These are phyloP conservation scores for Xylaria bambusicola DNA, from an alignment of 495 filamentous ascomycete genomes.

Conservation along the genomic window DNA sequence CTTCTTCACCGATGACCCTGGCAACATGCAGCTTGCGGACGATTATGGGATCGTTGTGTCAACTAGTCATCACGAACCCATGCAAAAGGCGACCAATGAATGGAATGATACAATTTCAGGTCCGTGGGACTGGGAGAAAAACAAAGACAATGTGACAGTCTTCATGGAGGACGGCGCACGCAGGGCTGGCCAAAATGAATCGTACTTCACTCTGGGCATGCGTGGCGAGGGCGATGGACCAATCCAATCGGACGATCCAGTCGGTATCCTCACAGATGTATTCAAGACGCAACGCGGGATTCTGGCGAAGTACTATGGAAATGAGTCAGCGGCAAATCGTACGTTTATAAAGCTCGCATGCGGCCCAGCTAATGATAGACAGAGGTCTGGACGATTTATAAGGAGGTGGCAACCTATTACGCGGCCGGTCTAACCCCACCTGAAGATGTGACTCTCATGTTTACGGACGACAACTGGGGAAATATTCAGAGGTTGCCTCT, in stretches of 20 bases:
- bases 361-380: conserved; percentile 49
- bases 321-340: conserved; percentile 50
- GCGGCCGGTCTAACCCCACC: conserved; percentile 61
- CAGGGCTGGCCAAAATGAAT: conserved; percentile 57
- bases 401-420: conserved; percentile 65
- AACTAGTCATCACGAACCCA: conserved; percentile 66
- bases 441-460: conserved; percentile 66
- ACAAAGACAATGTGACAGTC: conserved; percentile 53
- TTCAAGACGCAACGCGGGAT: conserved; percentile 14
- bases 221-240: conserved; percentile 63
- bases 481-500: conserved; percentile 63
- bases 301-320: conserved; percentile 9
- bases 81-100: conserved; percentile 64
- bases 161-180: conserved; percentile 57
- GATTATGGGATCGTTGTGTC: conserved; percentile 67
- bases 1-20: conserved; percentile 62
- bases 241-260: conserved; percentile 44
- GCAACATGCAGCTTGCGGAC: conserved; percentile 60
- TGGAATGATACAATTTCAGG: conserved; percentile 48
- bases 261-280: conserved; percentile 51
- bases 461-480: conserved; percentile 68
- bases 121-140: conserved; percentile 64
- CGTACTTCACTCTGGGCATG: conserved; percentile 65
- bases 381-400: conserved; percentile 67
- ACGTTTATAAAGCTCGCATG: conserved; percentile 46